phyloP scores from a whole-genome alignment of 805 yeast genomes.

The Isabelozyma pseudorhagii region DNA sequence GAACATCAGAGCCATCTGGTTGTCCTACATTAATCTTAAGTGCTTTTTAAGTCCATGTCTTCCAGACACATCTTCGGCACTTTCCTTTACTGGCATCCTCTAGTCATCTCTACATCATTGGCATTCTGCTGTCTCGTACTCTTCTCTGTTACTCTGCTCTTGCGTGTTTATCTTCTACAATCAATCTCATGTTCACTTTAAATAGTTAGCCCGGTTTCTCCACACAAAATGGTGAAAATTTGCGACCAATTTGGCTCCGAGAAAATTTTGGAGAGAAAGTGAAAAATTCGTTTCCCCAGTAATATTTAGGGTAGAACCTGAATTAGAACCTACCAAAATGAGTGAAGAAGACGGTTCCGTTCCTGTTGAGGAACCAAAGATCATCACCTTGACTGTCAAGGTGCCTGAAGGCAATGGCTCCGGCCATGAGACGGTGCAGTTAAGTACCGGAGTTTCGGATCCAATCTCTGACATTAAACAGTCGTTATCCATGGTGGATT shows the following conservation, averaged over 20 bases:
- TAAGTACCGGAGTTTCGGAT: slow-evolving; percentile 39
- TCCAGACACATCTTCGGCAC: no score
- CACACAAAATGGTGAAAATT: neutral
- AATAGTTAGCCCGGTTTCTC: neutral
- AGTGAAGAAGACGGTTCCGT: slow-evolving; percentile 9
- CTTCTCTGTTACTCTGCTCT: no score
- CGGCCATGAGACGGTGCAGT: slow-evolving; percentile 18
- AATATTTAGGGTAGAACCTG: slow-evolving; percentile 3
- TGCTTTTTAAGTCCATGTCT: no score
- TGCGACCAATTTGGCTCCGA: neutral
- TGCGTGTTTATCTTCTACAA: neutral
- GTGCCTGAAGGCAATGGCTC: slow-evolving; percentile 8
- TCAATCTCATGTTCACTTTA: neutral
- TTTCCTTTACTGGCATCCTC: no score
- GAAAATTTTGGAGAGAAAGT: neutral
- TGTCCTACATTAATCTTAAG: no score
- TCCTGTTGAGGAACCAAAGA: slow-evolving; percentile 10
- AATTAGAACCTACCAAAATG: slow-evolving; percentile 9
- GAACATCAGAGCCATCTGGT: no score
- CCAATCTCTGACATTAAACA: slow-evolving; percentile 56
- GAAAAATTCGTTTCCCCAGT: slow-evolving; percentile 3
- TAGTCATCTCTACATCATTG: no score
- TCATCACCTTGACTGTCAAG: slow-evolving; percentile 18
- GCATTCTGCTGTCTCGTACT: no score
- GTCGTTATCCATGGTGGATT: slow-evolving; percentile 54